phyloP scores from a whole-genome alignment of 495 filamentous ascomycete genomes.

The Talaromyces liani region DNA sequence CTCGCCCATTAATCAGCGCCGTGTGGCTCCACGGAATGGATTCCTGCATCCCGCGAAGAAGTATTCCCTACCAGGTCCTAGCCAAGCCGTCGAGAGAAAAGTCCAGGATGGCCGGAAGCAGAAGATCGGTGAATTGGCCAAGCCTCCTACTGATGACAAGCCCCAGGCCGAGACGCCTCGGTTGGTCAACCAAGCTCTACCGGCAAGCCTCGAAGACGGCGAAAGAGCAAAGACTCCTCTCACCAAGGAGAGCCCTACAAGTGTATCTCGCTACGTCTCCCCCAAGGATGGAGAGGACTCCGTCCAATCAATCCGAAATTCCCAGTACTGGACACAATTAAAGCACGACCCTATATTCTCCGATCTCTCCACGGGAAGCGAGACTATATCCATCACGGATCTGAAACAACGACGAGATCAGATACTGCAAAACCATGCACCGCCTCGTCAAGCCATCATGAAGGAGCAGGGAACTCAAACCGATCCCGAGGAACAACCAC shows the following conservation, averaged over 20 bases:
- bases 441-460: neutral
- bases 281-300: constrained; percentile 10
- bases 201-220: constrained; percentile 2
- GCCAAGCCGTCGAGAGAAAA: neutral
- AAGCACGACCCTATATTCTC: constrained; percentile 18
- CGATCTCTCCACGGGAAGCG: constrained; percentile 16
- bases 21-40: neutral
- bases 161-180: neutral
- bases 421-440: constrained; percentile 8
- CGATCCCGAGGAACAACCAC: neutral
- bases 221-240: neutral
- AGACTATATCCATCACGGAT: constrained; percentile 6
- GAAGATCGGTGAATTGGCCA: neutral
- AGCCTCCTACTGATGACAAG: neutral
- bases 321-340: constrained; percentile 13
- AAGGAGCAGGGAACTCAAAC: constrained; percentile 8
- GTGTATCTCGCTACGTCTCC: constrained; percentile 8
- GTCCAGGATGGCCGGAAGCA: neutral
- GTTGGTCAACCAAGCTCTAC: constrained; percentile 8
- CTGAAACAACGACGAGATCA: constrained; percentile 6
- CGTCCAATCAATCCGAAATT: constrained; percentile 9
- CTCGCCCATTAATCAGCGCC: neutral
- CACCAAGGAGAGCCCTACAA: neutral
- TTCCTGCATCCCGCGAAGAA: neutral
- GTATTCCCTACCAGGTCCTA: neutral